Percentiles rank a stretch among this genome's conserved stretches.
Evolutionary conservation across 1,139 yeast genomes (phyloP).

Genomic region (Sugiyamaella xylanicola): DNA sequence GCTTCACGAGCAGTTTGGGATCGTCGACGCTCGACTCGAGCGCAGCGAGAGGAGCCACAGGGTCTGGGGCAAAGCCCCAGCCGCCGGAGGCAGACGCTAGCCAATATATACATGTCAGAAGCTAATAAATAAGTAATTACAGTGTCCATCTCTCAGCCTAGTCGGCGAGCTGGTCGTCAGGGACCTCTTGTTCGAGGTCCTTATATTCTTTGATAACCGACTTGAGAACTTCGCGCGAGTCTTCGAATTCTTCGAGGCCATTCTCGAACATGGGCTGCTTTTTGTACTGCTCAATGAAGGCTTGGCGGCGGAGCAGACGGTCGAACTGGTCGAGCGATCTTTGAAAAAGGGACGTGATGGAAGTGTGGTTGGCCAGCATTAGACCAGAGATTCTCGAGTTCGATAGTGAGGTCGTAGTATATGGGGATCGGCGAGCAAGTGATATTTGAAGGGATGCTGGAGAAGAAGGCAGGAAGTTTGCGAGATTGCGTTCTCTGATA

Average conservation of each 20-base stretch:
- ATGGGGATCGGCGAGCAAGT: constrained; percentile 73
- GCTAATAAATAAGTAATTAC: too few species aligned
- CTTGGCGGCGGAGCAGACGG: constrained; percentile 73
- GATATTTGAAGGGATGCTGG: constrained; percentile 80
- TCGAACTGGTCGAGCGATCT: constrained; percentile 79
- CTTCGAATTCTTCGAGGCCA: constrained; percentile 76
- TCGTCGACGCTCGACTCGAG: neutral
- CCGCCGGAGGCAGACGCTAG: constrained; percentile 1
- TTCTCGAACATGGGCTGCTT: constrained; percentile 58
- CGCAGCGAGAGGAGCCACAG: neutral
- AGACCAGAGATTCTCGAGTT: constrained; percentile 55
- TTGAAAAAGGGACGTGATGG: constrained; percentile 64
- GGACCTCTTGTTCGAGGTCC: constrained; percentile 42
- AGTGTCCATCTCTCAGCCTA: neutral
- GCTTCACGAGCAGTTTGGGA: neutral
- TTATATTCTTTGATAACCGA: constrained; percentile 73
- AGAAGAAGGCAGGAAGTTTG: constrained; percentile 85
- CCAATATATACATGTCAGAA: too few species aligned
- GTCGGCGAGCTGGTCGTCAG: constrained; percentile 5
- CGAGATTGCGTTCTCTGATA: constrained; percentile 65
- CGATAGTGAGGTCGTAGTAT: constrained; percentile 34
- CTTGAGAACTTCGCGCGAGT: constrained; percentile 72
- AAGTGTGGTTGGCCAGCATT: constrained; percentile 77
- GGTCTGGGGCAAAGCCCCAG: neutral
- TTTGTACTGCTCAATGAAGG: constrained; percentile 79